Conservation (phyloP, 2,329 filamentous ascomycete species). For the Pseudogymnoascus sp. region DNA sequence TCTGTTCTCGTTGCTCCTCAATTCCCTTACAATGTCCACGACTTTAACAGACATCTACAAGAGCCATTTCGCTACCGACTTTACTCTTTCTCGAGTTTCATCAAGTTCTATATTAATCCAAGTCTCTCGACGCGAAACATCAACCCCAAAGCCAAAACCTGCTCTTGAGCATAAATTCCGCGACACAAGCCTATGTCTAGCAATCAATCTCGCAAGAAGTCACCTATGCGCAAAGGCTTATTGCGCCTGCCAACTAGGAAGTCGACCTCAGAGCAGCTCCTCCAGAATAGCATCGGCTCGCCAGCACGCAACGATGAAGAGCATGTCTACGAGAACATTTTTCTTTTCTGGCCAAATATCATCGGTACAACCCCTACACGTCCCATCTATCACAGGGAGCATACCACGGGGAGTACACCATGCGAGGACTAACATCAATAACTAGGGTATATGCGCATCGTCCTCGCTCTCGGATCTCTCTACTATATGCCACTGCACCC, state of each 20-base stretch:
- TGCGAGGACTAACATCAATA: not conserved
- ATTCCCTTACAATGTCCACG: not conserved
- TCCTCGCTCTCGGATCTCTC: constrained; percentile 80
- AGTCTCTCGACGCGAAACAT: not conserved
- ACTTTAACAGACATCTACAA: not conserved
- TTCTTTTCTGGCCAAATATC: constrained; percentile 72
- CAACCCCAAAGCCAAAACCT: not conserved
- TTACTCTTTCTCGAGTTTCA: not conserved
- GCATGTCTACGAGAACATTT: constrained; percentile 60
- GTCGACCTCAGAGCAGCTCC: constrained; percentile 14
- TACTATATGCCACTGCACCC: constrained; percentile 99
- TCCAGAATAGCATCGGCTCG: constrained; percentile 40
- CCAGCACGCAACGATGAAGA: constrained; percentile 31
- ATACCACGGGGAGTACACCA: not conserved
- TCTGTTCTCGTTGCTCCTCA: not conserved
- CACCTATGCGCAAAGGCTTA: not conserved
- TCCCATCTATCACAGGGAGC: not conserved
- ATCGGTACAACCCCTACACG: constrained; percentile 47
- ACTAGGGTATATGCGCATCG: constrained; percentile 66
- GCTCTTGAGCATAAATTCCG: not conserved
- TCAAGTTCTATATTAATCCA: not conserved
- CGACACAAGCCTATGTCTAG: not conserved
- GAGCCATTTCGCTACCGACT: not conserved
- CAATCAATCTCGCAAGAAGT: constrained; percentile 7
- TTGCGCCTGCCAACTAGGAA: not conserved